Conservation (phyloP, 352 stramenopile genomes). For the Phytophthora palmivora region DNA sequence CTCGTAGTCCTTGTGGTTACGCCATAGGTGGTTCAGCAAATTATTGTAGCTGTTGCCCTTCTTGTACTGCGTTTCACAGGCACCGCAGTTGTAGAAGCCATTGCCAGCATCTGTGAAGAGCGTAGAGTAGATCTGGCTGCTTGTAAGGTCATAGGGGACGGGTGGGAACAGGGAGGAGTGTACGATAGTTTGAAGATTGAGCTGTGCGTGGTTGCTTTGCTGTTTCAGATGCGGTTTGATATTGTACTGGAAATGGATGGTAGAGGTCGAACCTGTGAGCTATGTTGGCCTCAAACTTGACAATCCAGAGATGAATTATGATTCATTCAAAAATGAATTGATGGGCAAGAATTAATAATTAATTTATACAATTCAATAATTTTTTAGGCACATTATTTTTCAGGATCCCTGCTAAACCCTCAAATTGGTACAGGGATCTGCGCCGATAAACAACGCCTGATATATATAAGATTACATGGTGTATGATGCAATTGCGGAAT, state of each 20-base stretch:
- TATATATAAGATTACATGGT: no score
- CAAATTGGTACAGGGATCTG: no score
- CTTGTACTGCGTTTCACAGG: constrained; percentile 27
- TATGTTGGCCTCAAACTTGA: not conserved
- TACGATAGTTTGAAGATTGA: not conserved
- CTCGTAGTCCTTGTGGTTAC: not conserved
- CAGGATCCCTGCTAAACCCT: no score
- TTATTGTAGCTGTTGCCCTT: constrained; percentile 28
- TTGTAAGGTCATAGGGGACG: no score
- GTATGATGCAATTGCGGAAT: no score
- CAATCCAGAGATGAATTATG: not conserved
- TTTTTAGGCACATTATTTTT: no score
- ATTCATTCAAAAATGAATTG: constrained; percentile 4
- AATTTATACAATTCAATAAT: not conserved
- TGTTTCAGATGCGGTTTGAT: not conserved
- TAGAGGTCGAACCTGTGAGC: no score
- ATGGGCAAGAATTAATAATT: not conserved
- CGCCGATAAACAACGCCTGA: no score
- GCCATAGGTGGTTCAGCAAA: not conserved
- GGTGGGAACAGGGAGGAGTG: not conserved
- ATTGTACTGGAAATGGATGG: no score
- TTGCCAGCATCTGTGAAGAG: constrained; percentile 21
- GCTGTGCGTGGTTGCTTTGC: not conserved
- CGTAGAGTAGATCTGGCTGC: constrained; percentile 23
- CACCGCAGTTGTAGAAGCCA: constrained; percentile 13